Conservation (phyloP, 2,329 filamentous ascomycete genomes). For the Neonectria neomacrospora region DNA sequence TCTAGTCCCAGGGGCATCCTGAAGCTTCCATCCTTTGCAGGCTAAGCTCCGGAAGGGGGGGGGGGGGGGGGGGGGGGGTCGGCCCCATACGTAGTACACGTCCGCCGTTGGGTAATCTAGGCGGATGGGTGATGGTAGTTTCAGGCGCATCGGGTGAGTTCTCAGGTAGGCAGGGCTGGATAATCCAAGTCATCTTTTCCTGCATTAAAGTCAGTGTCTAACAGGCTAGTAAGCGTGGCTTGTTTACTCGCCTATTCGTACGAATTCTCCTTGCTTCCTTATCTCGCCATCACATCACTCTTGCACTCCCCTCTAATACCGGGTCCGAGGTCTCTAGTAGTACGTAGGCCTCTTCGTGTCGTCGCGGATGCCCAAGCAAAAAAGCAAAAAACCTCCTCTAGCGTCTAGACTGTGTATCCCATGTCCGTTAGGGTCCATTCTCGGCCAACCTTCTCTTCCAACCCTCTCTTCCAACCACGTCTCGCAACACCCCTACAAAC, state of each 20-base stretch:
- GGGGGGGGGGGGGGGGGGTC: no score
- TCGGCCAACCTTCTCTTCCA: background rate
- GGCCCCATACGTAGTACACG: no score
- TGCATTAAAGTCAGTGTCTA: no score
- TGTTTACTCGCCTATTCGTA: no score
- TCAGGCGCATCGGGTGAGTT: background rate
- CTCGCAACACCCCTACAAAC: background rate
- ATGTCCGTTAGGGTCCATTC: background rate
- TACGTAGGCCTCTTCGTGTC: background rate
- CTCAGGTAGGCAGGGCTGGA: background rate
- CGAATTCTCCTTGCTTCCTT: background rate
- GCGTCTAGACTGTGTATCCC: background rate
- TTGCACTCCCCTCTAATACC: no score
- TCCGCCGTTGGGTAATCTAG: slow-evolving; percentile 1
- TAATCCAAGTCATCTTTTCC: background rate
- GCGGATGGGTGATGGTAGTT: background rate
- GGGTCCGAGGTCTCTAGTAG: no score
- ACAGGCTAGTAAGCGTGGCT: no score
- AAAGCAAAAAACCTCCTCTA: background rate
- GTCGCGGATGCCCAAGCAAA: background rate
- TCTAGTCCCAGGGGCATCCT: slow-evolving; percentile 22
- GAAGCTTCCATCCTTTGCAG: slow-evolving; percentile 8
- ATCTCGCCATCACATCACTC: background rate
- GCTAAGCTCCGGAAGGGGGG: background rate
- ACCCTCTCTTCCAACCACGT: background rate